Evolutionary conservation across 805 yeast genomes (phyloP), one percentile per base, ranked within the genome.

Genomic region (Yarrowia keelungensis): DNA sequence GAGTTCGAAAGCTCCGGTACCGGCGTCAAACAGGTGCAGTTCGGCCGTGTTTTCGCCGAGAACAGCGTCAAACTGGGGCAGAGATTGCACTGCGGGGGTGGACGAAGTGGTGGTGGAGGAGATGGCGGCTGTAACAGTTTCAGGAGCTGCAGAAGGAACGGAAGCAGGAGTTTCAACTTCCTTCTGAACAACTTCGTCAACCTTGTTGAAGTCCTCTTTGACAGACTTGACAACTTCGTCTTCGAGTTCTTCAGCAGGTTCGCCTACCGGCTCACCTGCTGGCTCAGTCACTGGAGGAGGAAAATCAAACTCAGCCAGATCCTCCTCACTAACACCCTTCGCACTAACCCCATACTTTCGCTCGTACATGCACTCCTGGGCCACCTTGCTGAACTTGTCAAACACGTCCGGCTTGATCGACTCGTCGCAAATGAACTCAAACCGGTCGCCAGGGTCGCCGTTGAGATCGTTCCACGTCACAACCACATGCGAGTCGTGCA

Each of bases 361-460:
- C 76, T 92, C 97, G 75, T 85, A 94, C 73, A 88, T 86, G 74
- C 97, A 91, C 69, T 84, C 84, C 74, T 86, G 83, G 14, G 91
- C 81, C 0, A 87, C 81, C 35, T 80, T 75, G 79, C 89, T 84
- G 76, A 94, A 94, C 51, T 82, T 81, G 41, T 88, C 85, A 47
- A 87, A 83, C 35, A 82, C 85, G 15, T 80, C 73, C 8, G 73
- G 66, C 8, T 75, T 65, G n/a, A 87, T 85, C 14, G 84, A 83
- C 59, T 83, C 84, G 70, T 87, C 91, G 62, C 91, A 85, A 26
- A 89, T 83, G 78, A 91, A 93, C 77, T 92, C 97, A 77, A 89
- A 92, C 71, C 82, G 79, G 74, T 93, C 98, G 32, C 92, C 97
- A 5, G 83, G 82, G 74, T 93, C 97, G n/a, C 97, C 97, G 53